These are phyloP conservation scores for Paraglomus occultum DNA, from an alignment of 192 early-diverging fungal species.

Conservation along the genomic window DNA sequence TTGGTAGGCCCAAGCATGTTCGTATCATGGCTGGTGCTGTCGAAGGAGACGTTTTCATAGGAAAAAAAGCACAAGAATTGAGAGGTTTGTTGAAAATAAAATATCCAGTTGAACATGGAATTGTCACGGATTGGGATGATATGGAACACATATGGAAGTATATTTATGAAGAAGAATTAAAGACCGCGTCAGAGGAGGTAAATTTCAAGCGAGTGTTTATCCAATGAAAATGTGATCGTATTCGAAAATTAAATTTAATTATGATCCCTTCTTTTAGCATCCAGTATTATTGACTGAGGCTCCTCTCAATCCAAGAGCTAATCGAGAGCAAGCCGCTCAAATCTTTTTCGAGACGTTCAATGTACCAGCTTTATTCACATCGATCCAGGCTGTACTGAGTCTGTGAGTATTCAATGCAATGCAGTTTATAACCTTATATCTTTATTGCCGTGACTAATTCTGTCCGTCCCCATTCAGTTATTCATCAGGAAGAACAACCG, in stretches of 20 bases:
- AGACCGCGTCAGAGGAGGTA: constrained; percentile 93
- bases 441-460: no score
- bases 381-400: constrained; percentile 96
- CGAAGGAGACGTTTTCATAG: constrained; percentile 95
- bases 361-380: constrained; percentile 94
- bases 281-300: constrained; percentile 97
- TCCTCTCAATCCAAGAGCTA: constrained; percentile 88
- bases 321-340: constrained; percentile 92
- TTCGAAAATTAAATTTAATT: constrained; percentile 2
- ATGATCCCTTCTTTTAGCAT: constrained; percentile 59
- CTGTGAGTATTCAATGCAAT: constrained; percentile 63
- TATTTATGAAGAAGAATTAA: constrained; percentile 96
- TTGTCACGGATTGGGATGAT: constrained; percentile 97
- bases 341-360: constrained; percentile 99
- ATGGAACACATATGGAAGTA: constrained; percentile 99
- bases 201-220: no score
- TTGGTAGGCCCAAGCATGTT: constrained; percentile 94
- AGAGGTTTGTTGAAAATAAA: constrained; percentile 91
- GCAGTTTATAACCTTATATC: neutral
- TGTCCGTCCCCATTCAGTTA: constrained; percentile 55
- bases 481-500: constrained; percentile 96
- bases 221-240: no score
- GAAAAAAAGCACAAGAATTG: constrained; percentile 92
- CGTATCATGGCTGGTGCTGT: constrained; percentile 98
- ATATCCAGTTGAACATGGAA: constrained; percentile 97